Evolutionary conservation across 2,329 filamentous ascomycete genomes (phyloP), one percentile per base, ranked within the genome.

Genomic region (Trichoderma sp.): DNA sequence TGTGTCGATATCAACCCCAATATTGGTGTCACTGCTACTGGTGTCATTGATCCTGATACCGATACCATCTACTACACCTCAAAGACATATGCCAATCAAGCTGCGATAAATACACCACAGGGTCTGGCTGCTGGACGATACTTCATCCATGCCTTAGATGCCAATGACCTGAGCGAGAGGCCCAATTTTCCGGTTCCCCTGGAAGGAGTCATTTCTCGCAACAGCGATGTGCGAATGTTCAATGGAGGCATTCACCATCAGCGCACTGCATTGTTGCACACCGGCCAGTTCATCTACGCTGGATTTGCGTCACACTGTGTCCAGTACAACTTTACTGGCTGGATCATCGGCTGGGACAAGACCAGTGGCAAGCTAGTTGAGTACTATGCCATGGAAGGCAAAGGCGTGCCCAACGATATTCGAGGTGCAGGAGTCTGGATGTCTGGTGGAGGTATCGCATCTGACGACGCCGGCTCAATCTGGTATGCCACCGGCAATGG

Each of bases 241-340:
- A 78, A 83, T 7, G 84, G 84, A 4, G 86, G 86, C 0, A 81
- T 84, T 4, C 80, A 85, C 46, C 80, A 85, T 37, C 85, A 87
- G 72, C 79, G 85, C 8, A 83, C 86, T 0, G 82, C 79, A 4
- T 74, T 88, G 14, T 77, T 83, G 1, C 77, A 83, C 28, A 75
- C 82, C 0, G 83, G 83, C 2, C 78, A 82, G 61, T 81, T 79
- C 54, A 77, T 88, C 6, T 86, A 86, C 66, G 83, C 81, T 0
- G 85, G 80, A 0, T 87, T 87, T 70, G 85, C 84, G 0, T 85
- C 84, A 11, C 83, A 87, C 70, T 88, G 85, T 60, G 85, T 86
- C 28, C 79, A 83, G 67, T 87, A 83, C 74, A 86, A 87, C 73
- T 86, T 86, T 70, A 86, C 84, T 1, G 84, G 84, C 28, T 83